Evolutionary conservation across 140 eudicot species (phyloP).

Genomic region (Artemisia princeps): DNA sequence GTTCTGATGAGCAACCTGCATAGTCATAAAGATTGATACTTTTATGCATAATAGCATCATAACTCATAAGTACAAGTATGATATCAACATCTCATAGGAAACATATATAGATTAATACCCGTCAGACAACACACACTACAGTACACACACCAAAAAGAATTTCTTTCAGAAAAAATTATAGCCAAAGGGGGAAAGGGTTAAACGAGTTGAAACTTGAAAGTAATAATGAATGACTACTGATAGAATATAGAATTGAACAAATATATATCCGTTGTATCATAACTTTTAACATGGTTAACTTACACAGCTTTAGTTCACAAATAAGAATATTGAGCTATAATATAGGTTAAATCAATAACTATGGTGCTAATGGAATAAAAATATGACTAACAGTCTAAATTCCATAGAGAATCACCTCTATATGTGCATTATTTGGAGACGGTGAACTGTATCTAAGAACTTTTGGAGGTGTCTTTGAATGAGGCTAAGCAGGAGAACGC

Average conservation of each 20-base stretch:
- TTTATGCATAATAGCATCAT: constrained; percentile 20
- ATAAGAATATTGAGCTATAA: no score
- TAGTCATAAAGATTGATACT: constrained; percentile 22
- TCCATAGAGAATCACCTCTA: constrained; percentile 49
- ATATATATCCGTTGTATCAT: background rate
- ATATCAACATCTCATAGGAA: constrained; percentile 3
- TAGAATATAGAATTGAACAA: no score
- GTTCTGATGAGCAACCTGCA: constrained; percentile 53
- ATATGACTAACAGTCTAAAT: background rate
- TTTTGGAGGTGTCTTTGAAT: constrained; percentile 49
- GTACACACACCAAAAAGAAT: no score
- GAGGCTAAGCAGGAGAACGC: constrained; percentile 66
- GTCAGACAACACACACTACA: background rate
- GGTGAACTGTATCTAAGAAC: constrained; percentile 32
- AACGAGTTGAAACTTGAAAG: no score
- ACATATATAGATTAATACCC: background rate
- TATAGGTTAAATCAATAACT: background rate
- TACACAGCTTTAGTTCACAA: background rate
- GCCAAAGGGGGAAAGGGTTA: no score
- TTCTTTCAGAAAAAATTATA: no score
- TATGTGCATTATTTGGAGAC: constrained; percentile 49
- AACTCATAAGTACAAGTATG: constrained; percentile 8
- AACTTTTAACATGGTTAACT: constrained; percentile 9
- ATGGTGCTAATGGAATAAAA: background rate
- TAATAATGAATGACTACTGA: no score